Conservation (phyloP, 495 filamentous ascomycete species). For the Corynascus novoguineensis region DNA sequence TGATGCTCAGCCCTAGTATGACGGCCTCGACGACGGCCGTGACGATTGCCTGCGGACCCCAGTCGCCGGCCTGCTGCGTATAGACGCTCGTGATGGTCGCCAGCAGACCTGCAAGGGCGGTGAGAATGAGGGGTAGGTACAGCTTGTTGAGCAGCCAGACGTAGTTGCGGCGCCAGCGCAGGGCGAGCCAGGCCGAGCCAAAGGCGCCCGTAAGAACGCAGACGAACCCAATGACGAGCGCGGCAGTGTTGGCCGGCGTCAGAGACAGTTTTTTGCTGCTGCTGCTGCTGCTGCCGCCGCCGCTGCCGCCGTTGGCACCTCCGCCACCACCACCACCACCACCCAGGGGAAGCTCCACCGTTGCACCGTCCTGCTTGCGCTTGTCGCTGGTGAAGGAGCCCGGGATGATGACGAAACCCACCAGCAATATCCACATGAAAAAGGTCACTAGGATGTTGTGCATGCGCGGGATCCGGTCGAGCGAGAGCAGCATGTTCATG, state of each 20-base stretch:
- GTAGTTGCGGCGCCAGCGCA: slow-evolving; percentile 35
- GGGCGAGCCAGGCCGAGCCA: slow-evolving; percentile 21
- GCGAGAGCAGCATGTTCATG: slow-evolving; percentile 36
- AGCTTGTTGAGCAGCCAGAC: slow-evolving; percentile 43
- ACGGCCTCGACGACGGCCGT: slow-evolving; percentile 29
- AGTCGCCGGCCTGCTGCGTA: slow-evolving; percentile 39
- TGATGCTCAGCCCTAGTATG: slow-evolving; percentile 17
- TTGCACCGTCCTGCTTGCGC: slow-evolving; percentile 2
- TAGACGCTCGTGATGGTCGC: slow-evolving; percentile 48
- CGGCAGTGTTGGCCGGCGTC: slow-evolving; percentile 12
- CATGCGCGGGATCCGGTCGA: slow-evolving; percentile 33
- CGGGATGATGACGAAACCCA: slow-evolving; percentile 40
- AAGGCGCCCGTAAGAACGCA: slow-evolving; percentile 26
- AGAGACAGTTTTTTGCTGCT: slow-evolving; percentile 9
- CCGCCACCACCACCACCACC: too few species aligned
- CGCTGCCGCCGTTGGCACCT: not conserved
- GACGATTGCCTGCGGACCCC: slow-evolving; percentile 42
- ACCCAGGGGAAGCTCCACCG: not conserved
- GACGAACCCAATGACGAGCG: slow-evolving; percentile 24
- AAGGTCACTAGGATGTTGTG: slow-evolving; percentile 32
- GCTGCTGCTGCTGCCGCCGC: slow-evolving; percentile 13
- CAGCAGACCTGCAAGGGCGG: slow-evolving; percentile 44
- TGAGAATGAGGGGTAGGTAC: slow-evolving; percentile 40
- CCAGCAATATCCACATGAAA: slow-evolving; percentile 36
- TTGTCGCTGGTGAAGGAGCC: slow-evolving; percentile 32